Evolutionary conservation across 208 protist species (phyloP), one percentile per base, ranked within the genome.

Genomic region (Herpetomonas tarakana): DNA sequence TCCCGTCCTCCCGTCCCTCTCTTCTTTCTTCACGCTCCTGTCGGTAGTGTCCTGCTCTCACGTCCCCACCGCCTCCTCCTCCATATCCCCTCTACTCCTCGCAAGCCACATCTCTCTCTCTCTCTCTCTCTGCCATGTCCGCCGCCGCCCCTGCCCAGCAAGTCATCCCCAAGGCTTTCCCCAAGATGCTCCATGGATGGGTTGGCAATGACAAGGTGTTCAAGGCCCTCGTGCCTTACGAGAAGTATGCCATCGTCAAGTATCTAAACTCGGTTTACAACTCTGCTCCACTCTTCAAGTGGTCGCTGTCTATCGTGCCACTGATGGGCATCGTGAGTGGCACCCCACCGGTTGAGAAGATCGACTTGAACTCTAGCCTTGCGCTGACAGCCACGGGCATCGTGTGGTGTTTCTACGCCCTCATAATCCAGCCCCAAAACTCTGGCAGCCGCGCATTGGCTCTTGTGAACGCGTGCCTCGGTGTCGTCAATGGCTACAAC

Each of bases 261-360:
- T 93, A 90, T 72, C 30, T 93, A 27, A 96, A 96, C 73, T 89
- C 84, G 4, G 88, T 80, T 21, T 96, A 93, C 63, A 96, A 96
- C 68, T 58, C 59, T 12, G 86, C 89, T 2, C 89, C 89, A 4
- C 66, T 87, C 3, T 89, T 93, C 67, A 96, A 96, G 82, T 93
- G 86, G 89, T 86, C 82, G 1, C 78, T 96, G 28, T 91, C 82
- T 25, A 86, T 89, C 52, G 86, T 96, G 11, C 89, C 89, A 16
- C 63, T 96, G n/a, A 89, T 81, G 64, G 81, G 84, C 26, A 93
- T 96, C 61, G 76, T 96, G 44, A 58, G 74, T 2, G 86, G 86
- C 38, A 81, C 82, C 62, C 83, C 82, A 4, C 81, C 86, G 11
- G 86, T 87, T 22, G 89, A 96, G 49, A 92, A 91, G 79, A 74